Percentiles rank a stretch among this genome's conserved stretches.
These are phyloP conservation scores for Coemansia sp. DNA, from an alignment of 371 early-diverging fungal species.

Conservation along the genomic window DNA sequence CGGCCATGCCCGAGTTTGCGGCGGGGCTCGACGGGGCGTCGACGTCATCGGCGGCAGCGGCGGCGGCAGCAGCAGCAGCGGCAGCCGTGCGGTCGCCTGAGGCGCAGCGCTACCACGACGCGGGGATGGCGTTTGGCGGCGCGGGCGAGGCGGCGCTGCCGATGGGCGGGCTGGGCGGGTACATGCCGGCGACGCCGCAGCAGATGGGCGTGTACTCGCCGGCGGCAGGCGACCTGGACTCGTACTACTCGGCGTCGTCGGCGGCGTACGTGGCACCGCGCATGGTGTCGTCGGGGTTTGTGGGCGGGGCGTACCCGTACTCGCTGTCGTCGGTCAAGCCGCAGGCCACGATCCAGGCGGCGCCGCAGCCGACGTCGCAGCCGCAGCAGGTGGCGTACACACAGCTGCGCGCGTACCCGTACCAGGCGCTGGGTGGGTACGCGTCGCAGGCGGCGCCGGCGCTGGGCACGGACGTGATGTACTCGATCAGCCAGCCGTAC, in stretches of 20 bases:
- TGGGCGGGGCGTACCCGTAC: slow-evolving; percentile 19
- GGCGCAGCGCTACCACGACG: neutral
- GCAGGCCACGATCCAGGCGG: slow-evolving; percentile 21
- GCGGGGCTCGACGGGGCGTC: slow-evolving; percentile 10
- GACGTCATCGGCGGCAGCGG: slow-evolving; percentile 12
- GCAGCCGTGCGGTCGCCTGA: slow-evolving; percentile 14
- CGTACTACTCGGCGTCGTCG: slow-evolving; percentile 37
- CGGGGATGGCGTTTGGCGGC: slow-evolving; percentile 7
- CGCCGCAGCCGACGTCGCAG: slow-evolving; percentile 15
- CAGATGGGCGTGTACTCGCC: slow-evolving; percentile 43
- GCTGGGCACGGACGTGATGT: slow-evolving; percentile 23
- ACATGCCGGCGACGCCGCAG: slow-evolving; percentile 20
- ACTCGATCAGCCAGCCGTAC: slow-evolving; percentile 47
- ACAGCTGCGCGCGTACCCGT: slow-evolving; percentile 31
- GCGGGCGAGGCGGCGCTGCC: neutral
- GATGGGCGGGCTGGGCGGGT: neutral
- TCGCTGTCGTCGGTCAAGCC: slow-evolving; percentile 17
- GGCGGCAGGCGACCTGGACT: slow-evolving; percentile 18
- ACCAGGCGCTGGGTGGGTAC: slow-evolving; percentile 26
- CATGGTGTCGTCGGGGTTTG: slow-evolving; percentile 10
- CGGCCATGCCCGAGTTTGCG: slow-evolving; percentile 11
- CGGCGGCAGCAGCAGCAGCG: slow-evolving; percentile 15
- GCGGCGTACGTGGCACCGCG: slow-evolving; percentile 21
- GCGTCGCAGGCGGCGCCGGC: slow-evolving; percentile 29
- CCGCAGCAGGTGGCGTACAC: slow-evolving; percentile 29